Evolutionary conservation across 2,329 filamentous ascomycete species (phyloP).

Genomic region (Ophiostoma montium): DNA sequence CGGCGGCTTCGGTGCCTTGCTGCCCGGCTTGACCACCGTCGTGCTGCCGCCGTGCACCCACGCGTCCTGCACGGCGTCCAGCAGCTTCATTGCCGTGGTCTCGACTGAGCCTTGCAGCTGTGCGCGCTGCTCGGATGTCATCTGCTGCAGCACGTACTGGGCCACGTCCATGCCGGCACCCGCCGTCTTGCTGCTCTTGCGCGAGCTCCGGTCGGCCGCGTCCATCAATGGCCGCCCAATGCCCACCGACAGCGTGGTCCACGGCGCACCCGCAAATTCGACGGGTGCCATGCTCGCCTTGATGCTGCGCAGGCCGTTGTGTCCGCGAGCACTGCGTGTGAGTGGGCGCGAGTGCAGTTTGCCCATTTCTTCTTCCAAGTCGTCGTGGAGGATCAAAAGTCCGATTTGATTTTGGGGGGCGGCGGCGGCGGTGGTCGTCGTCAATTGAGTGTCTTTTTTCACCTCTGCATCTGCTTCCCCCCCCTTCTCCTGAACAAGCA

Average conservation of each 20-base stretch:
- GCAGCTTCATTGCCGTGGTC: constrained; percentile 16
- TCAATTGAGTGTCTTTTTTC: no score
- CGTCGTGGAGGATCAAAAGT: constrained; percentile 77
- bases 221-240: constrained; percentile 59
- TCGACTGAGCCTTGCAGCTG: constrained; percentile 14
- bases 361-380: constrained; percentile 62
- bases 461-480: no score
- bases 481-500: no score
- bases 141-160: constrained; percentile 60
- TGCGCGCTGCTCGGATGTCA: constrained; percentile 37
- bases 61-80: background rate
- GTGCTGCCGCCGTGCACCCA: background rate
- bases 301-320: constrained; percentile 62
- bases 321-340: constrained; percentile 49
- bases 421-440: constrained; percentile 16
- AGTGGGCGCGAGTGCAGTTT: constrained; percentile 51
- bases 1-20: background rate
- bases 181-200: background rate
- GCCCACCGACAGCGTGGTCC: constrained; percentile 59
- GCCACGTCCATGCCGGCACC: constrained; percentile 34
- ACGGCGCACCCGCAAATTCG: constrained; percentile 29
- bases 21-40: background rate
- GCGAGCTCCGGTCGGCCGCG: constrained; percentile 19
- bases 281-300: constrained; percentile 32
- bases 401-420: constrained; percentile 15